Conservation (phyloP, 2,329 filamentous ascomycete species). For the Phaeomoniella chlamydospora region DNA sequence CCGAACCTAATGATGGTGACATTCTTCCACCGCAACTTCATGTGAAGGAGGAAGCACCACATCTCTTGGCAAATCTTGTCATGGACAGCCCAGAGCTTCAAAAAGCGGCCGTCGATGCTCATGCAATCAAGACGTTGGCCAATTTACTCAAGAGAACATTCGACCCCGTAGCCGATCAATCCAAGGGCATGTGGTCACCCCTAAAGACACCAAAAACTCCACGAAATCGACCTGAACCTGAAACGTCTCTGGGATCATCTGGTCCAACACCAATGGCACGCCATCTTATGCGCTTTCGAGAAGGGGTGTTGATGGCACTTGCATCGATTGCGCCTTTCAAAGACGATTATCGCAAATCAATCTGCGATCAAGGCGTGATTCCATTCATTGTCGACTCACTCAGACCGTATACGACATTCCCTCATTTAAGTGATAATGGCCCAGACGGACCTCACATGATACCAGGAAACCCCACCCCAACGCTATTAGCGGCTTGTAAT, state of each 20-base stretch:
- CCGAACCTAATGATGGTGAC: conserved; percentile 22
- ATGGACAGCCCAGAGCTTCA: conserved; percentile 68
- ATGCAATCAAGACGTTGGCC: conserved; percentile 46
- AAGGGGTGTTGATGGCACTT: conserved; percentile 62
- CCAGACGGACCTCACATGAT: conserved; percentile 1
- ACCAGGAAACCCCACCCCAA: conserved; percentile 50
- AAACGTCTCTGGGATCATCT: conserved; percentile 40
- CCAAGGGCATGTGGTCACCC: conserved; percentile 40
- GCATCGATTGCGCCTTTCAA: conserved; percentile 70
- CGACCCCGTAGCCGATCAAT: conserved; percentile 37
- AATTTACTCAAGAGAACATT: conserved; percentile 53
- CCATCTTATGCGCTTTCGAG: conserved; percentile 63
- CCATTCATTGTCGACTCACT: conserved; percentile 75
- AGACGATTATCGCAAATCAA: conserved; percentile 67
- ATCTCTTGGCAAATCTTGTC: conserved; percentile 63
- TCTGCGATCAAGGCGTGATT: conserved; percentile 71
- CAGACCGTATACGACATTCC: conserved; percentile 32
- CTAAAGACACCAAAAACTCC: conserved; percentile 9
- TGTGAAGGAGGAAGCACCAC: conserved; percentile 57
- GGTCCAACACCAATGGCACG: conserved; percentile 46
- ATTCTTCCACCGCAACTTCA: conserved; percentile 29
- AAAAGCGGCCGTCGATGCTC: conserved; percentile 62
- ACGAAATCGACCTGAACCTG: conserved; percentile 8
- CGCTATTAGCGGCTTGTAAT: conserved; percentile 75
- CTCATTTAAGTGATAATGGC: not conserved